Conservation (phyloP, 2,329 filamentous ascomycete species). For the Metarhizium album region DNA sequence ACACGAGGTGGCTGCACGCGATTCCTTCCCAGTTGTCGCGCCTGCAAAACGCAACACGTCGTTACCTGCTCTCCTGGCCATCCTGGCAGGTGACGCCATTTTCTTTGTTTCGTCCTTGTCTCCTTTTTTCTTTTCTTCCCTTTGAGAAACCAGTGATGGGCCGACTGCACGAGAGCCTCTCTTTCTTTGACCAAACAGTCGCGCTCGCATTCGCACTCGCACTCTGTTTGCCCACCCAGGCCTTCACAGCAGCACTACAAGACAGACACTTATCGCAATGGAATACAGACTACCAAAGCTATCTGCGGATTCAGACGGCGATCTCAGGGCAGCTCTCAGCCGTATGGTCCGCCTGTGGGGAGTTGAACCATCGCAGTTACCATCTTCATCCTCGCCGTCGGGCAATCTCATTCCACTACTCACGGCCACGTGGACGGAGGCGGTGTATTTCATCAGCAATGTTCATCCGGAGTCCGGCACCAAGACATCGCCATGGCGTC, state of each 20-base stretch:
- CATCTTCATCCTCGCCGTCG: slow-evolving; percentile 24
- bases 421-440: slow-evolving; percentile 43
- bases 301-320: not conserved
- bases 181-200: not conserved
- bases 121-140: too few relatives aligned
- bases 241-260: not conserved
- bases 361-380: slow-evolving; percentile 36
- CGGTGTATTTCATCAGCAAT: slow-evolving; percentile 45
- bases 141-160: not conserved
- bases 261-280: slow-evolving; percentile 2
- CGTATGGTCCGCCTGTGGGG: slow-evolving; percentile 45
- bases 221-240: too few relatives aligned
- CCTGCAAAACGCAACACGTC: not conserved
- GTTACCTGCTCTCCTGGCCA: not conserved
- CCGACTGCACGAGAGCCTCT: not conserved
- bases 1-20: not conserved
- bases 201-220: too few relatives aligned
- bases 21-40: not conserved
- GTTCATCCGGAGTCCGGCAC: slow-evolving; percentile 24
- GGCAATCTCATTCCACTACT: slow-evolving; percentile 41
- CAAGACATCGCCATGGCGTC: slow-evolving; percentile 32
- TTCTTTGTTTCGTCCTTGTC: too few relatives aligned
- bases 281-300: not conserved
- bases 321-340: slow-evolving; percentile 19
- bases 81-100: not conserved